Conservation (phyloP, 805 yeast species). For the Isabelozyma gotoi region DNA sequence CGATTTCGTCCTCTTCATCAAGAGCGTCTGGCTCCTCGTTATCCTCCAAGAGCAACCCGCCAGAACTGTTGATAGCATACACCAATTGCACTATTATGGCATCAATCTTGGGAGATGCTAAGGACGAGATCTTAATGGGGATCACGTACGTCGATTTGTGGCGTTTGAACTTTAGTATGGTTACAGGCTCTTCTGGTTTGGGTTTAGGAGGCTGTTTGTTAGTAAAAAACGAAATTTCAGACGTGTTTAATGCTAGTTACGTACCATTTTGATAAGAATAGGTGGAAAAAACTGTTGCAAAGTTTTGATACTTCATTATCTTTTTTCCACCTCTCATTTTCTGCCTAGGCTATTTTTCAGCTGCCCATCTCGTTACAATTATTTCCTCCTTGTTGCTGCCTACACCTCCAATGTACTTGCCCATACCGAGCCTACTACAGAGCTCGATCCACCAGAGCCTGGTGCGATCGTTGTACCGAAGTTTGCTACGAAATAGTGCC, state of each 20-base stretch:
- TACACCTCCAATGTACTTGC: constrained; percentile 1
- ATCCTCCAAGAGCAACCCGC: constrained; percentile 42
- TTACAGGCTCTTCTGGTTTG: constrained; percentile 10
- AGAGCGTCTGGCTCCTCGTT: constrained; percentile 22
- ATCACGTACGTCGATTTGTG: constrained; percentile 28
- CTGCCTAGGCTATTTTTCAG: too few relatives aligned
- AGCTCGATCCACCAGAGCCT: not conserved
- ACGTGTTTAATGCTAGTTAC: constrained; percentile 1
- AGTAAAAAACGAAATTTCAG: too few relatives aligned
- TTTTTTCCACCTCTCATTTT: not conserved
- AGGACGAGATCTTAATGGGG: constrained; percentile 19
- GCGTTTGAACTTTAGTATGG: constrained; percentile 38
- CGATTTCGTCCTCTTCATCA: constrained; percentile 26
- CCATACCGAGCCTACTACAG: not conserved
- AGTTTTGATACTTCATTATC: not conserved
- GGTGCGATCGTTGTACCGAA: constrained; percentile 1
- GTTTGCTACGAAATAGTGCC: not conserved
- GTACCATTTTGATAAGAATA: constrained; percentile 7
- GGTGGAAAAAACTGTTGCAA: not conserved
- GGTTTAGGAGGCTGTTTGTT: constrained; percentile 23
- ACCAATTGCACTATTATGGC: constrained; percentile 25
- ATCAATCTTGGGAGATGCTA: constrained; percentile 15
- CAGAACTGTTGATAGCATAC: constrained; percentile 43
- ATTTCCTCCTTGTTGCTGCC: too few relatives aligned
- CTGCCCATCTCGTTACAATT: too few relatives aligned